Conservation (phyloP, 2,329 filamentous ascomycete species). For the Ceratocystis diversiconidia region DNA sequence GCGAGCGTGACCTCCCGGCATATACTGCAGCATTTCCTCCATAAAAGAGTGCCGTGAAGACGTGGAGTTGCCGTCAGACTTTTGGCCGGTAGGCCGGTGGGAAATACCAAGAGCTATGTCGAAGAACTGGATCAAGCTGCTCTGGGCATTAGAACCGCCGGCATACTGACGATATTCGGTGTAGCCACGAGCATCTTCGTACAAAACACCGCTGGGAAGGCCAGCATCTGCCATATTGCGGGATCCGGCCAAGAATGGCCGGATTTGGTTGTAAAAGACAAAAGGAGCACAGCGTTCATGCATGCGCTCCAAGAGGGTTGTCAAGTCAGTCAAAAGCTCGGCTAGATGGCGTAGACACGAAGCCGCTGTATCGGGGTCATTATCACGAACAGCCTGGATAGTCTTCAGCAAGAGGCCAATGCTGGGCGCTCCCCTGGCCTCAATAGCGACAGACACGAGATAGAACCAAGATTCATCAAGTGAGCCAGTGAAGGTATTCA, state of each 20-base stretch:
- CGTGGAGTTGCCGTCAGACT: constrained; percentile 27
- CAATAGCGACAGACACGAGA: constrained; percentile 85
- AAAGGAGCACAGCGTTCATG: constrained; percentile 90
- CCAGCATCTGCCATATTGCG: constrained; percentile 97
- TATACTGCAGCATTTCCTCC: constrained; percentile 90
- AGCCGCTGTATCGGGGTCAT: constrained; percentile 57
- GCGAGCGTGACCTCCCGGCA: constrained; percentile 82
- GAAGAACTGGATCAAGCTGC: constrained; percentile 93
- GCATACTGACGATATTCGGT: constrained; percentile 69
- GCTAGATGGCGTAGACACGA: constrained; percentile 69
- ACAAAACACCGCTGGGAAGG: constrained; percentile 72
- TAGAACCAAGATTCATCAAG: constrained; percentile 99
- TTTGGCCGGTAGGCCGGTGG: constrained; percentile 73
- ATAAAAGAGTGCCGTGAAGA: constrained; percentile 72
- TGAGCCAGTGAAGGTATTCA: constrained; percentile 85
- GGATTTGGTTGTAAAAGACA: constrained; percentile 88
- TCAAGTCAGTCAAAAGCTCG: constrained; percentile 75
- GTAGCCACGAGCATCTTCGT: constrained; percentile 61
- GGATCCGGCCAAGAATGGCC: constrained; percentile 89
- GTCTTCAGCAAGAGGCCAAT: constrained; percentile 81
- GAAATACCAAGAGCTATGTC: constrained; percentile 81
- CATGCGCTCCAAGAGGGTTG: constrained; percentile 67
- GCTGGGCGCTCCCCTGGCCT: constrained; percentile 75
- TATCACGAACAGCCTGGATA: constrained; percentile 60
- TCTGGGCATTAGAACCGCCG: constrained; percentile 92